Evolutionary conservation across 306 rosid species (phyloP).

Genomic region (Datisca glomerata): DNA sequence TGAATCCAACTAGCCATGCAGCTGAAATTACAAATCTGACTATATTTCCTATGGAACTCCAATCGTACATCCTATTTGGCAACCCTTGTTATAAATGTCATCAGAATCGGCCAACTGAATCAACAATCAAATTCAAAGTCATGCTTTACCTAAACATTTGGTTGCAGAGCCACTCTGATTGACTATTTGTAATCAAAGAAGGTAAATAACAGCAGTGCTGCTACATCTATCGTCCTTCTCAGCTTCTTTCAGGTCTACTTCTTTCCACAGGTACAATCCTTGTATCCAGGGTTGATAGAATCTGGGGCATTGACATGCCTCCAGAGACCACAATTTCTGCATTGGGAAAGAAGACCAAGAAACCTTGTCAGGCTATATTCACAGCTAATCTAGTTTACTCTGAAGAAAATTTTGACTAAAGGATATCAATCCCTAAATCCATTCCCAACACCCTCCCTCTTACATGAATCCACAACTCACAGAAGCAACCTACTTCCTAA

Average conservation of each 20-base stretch:
- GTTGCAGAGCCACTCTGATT: constrained; percentile 18
- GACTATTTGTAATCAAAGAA: constrained; percentile 17
- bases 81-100: constrained; percentile 24
- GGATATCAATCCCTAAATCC: too few relatives aligned
- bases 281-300: constrained; percentile 48
- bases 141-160: constrained; percentile 11
- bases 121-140: constrained; percentile 12
- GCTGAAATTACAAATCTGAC: too few relatives aligned
- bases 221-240: constrained; percentile 23
- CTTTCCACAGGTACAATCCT: constrained; percentile 30
- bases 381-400: too few relatives aligned
- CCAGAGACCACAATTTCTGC: constrained; percentile 94
- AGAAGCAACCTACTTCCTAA: too few relatives aligned
- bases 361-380: too few relatives aligned
- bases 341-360: too few relatives aligned
- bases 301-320: constrained; percentile 96
- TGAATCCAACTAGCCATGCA: too few relatives aligned
- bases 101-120: constrained; percentile 20
- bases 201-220: constrained; percentile 13
- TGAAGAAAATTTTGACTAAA: too few relatives aligned
- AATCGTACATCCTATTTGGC: neutral
- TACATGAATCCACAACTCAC: too few relatives aligned
- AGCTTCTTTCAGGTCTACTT: constrained; percentile 37
- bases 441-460: too few relatives aligned
- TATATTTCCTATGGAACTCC: too few relatives aligned